These are phyloP conservation scores for Lentinula sp. DNA, from an alignment of 768 basidiomycete species.

Conservation along the genomic window DNA sequence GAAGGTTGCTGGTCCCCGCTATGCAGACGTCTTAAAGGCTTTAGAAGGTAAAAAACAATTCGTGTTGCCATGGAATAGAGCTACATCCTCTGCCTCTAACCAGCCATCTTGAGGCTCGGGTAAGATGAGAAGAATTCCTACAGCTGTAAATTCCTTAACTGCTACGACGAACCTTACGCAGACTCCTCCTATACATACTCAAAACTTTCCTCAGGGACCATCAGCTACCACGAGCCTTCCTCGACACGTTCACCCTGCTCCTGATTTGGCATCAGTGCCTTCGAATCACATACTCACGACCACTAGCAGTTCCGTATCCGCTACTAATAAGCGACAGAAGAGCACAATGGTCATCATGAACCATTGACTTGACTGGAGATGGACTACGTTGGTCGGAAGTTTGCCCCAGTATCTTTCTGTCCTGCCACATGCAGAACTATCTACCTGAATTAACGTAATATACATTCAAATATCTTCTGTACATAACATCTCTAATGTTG, in stretches of 20 bases:
- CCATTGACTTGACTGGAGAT: background rate
- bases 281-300: background rate
- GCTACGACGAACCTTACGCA: background rate
- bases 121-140: background rate
- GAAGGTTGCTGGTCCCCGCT: conserved; percentile 24
- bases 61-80: conserved; percentile 4
- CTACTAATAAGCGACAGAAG: background rate
- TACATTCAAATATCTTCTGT: too few species aligned
- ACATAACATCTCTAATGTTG: too few species aligned
- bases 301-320: background rate
- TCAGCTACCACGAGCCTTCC: too few species aligned
- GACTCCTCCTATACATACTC: background rate
- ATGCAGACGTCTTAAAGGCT: conserved; percentile 22
- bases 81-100: background rate
- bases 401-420: too few species aligned
- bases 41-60: conserved; percentile 18
- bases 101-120: background rate
- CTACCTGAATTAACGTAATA: too few species aligned
- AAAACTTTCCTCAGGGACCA: background rate
- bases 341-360: background rate
- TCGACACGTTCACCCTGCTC: too few species aligned
- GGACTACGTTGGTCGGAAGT: too few species aligned
- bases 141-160: background rate
- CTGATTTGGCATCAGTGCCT: background rate
- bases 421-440: too few species aligned